Evolutionary conservation across 1,284 basidiomycete genomes (phyloP).

Genomic region (Kwoniella shivajii): DNA sequence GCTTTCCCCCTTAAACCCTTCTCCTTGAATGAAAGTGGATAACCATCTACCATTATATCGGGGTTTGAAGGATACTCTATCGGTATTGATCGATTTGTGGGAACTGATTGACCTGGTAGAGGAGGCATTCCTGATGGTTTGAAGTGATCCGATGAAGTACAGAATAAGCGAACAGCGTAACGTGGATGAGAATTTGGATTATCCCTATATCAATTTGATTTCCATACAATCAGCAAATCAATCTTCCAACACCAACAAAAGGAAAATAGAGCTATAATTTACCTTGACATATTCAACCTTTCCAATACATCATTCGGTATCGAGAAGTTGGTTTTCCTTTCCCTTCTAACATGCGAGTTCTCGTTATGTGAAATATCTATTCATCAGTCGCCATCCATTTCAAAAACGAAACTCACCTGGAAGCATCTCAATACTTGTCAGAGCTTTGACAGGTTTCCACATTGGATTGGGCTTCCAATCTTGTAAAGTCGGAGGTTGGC

Average conservation of each 20-base stretch:
- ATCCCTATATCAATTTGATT: constrained; percentile 20
- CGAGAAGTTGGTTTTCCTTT: constrained; percentile 32
- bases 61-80: constrained; percentile 91
- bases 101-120: constrained; percentile 8
- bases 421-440: constrained; percentile 44
- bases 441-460: constrained; percentile 51
- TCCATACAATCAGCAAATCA: too few species aligned
- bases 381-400: neutral
- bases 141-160: constrained; percentile 86
- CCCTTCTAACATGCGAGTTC: constrained; percentile 33
- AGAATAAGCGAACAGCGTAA: constrained; percentile 73
- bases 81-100: constrained; percentile 55
- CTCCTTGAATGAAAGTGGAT: constrained; percentile 71
- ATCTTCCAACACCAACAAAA: neutral
- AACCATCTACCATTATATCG: constrained; percentile 82
- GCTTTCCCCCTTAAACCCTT: constrained; percentile 95
- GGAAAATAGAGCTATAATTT: constrained; percentile 9
- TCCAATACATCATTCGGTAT: constrained; percentile 41
- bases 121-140: constrained; percentile 51
- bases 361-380: constrained; percentile 42
- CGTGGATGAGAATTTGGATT: constrained; percentile 33
- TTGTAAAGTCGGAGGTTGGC: constrained; percentile 19
- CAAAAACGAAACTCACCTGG: constrained; percentile 32
- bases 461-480: constrained; percentile 52
- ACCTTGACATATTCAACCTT: constrained; percentile 41